A percentile compares a stretch with the other conserved stretches of the same genome.
phyloP scores from a whole-genome alignment of 1,139 yeast genomes.

The Debaryomycetaceae sp. region DNA sequence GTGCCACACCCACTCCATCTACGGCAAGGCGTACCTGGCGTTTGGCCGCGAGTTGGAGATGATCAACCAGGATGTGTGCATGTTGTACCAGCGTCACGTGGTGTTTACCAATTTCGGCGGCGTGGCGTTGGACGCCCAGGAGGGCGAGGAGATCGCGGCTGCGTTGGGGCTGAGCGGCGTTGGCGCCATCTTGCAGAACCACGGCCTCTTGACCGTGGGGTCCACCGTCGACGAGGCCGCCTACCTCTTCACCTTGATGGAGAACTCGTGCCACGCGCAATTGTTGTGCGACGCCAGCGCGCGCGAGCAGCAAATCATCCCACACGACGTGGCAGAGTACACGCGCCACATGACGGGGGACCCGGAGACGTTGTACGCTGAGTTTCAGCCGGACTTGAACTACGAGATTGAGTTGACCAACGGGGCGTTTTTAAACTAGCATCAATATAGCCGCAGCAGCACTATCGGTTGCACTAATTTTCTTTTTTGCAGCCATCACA shows the following conservation, averaged over 20 bases:
- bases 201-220: conserved; percentile 66
- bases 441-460: too few species aligned
- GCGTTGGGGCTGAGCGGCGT: conserved; percentile 53
- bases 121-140: conserved; percentile 57
- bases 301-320: conserved; percentile 27
- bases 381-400: conserved; percentile 51
- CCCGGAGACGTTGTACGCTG: conserved; percentile 59
- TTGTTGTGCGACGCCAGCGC: conserved; percentile 46
- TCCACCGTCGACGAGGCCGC: conserved; percentile 72
- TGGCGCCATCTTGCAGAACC: conserved; percentile 60
- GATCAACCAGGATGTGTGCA: conserved; percentile 27
- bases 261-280: conserved; percentile 58
- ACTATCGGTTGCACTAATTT: background rate
- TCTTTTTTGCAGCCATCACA: background rate
- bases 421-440: conserved; percentile 7
- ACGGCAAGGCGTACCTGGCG: conserved; percentile 63
- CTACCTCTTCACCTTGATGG: conserved; percentile 54
- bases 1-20: conserved; percentile 63
- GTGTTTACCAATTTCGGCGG: conserved; percentile 65
- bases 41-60: conserved; percentile 52
- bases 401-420: conserved; percentile 7
- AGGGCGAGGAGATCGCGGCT: conserved; percentile 54
- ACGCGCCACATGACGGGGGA: conserved; percentile 56
- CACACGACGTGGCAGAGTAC: conserved; percentile 61
- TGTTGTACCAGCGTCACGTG: conserved; percentile 52